Evolutionary conservation across 2,329 filamentous ascomycete species (phyloP), one percentile per base, ranked within the genome.

Genomic region (Penicillium sp.): DNA sequence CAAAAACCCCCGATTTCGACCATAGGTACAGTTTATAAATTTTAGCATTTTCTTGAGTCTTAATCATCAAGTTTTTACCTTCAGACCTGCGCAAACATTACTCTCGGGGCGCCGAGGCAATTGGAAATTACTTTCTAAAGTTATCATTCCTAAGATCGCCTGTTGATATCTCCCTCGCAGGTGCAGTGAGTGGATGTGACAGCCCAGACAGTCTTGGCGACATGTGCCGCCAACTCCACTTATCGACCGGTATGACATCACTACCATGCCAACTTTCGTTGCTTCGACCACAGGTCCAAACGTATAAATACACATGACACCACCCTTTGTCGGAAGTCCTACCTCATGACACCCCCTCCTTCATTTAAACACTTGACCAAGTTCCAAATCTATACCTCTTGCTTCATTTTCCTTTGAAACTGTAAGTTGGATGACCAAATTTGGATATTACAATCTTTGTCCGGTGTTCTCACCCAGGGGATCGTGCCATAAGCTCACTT

Each of bases 1-100:
- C 73, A 75, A 76, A 76, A 75, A 69, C 63, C 65, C 65, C 64
- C 57, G 41, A 50, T 64, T 67, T 70, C 65, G 71, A 68, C 70
- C 64, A 56, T 67, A 64, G 68, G 68, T 70, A 70, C 66, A 70
- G 67, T 67, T 71, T 64, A 71, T 72, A 74, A 73, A 73, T 69
- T 66, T 65, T 62, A 69, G 60, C 66, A 62, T 63, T 72, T 69
- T 70, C 64, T 57, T 69, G 56, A 70, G 64, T 69, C 57, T 58
- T 38, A 19, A 26, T 23, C 17, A 51, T 51, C 15, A 31, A 26
- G 4, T 11, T 21, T 47, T 26, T 15, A 26, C 8, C 47, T 21
- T 21, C 21, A 21, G 21, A 21, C 21, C 21, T 21, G 21, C 21
- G 21, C 21, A 21, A 21, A 21, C 21, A 21, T 41, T 41, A 13